A percentile compares a stretch with the other conserved stretches of the same genome.
These are phyloP conservation scores for Phytomonas francai DNA, from an alignment of 208 protist species.

Conservation along the genomic window DNA sequence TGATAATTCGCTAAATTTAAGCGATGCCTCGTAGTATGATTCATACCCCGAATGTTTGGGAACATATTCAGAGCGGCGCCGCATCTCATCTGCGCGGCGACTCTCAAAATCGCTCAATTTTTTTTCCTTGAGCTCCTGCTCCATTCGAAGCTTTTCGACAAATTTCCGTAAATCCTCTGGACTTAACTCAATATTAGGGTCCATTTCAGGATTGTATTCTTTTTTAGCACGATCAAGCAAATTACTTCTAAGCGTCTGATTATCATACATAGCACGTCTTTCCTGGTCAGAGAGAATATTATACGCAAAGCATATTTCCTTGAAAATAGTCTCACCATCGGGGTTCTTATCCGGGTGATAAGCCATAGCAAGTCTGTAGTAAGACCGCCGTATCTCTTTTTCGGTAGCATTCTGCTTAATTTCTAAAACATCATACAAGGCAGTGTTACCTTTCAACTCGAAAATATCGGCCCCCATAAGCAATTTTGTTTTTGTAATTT, in stretches of 20 bases:
- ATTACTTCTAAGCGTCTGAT: constrained; percentile 42
- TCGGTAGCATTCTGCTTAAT: constrained; percentile 43
- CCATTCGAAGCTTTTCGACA: constrained; percentile 54
- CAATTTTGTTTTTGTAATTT: not conserved
- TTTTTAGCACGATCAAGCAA: constrained; percentile 43
- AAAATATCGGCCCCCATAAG: constrained; percentile 47
- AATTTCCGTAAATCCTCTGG: constrained; percentile 71
- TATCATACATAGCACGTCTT: constrained; percentile 75
- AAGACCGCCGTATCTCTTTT: constrained; percentile 75
- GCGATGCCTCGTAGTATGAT: constrained; percentile 45
- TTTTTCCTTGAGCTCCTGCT: constrained; percentile 32
- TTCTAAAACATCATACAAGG: constrained; percentile 77
- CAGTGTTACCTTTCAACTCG: constrained; percentile 61
- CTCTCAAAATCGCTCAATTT: constrained; percentile 50
- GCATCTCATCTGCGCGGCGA: constrained; percentile 76
- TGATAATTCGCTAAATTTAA: constrained; percentile 1
- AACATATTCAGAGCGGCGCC: constrained; percentile 73
- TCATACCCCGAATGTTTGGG: constrained; percentile 64
- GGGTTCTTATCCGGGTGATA: constrained; percentile 91
- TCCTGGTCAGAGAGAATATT: constrained; percentile 73
- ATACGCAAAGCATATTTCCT: constrained; percentile 81
- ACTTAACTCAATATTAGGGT: constrained; percentile 69
- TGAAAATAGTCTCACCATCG: constrained; percentile 68
- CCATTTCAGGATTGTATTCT: constrained; percentile 76
- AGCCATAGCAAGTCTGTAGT: constrained; percentile 76